Conservation (phyloP, 2,329 filamentous ascomycete genomes). For the Rhynchosporium graminicola region DNA sequence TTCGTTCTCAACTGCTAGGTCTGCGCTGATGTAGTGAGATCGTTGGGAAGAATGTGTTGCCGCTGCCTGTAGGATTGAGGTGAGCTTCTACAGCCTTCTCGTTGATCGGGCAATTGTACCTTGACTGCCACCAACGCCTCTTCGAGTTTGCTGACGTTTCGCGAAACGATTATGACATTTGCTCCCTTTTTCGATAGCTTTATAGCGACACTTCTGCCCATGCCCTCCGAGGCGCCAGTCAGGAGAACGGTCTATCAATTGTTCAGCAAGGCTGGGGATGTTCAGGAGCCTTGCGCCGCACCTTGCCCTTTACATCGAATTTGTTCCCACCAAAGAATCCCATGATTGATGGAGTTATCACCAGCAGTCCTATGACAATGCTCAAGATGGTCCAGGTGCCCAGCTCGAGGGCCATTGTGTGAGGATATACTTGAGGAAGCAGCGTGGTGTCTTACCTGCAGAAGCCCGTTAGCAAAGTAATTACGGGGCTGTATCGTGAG, state of each 20-base stretch:
- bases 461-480: constrained; percentile 15
- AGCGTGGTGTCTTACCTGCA: not conserved
- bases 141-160: constrained; percentile 74
- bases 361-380: constrained; percentile 31
- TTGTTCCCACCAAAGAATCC: constrained; percentile 73
- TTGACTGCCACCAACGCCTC: constrained; percentile 65
- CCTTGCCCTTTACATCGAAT: constrained; percentile 83
- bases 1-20: constrained; percentile 72
- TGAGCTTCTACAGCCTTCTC: constrained; percentile 10
- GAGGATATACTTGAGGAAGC: not conserved
- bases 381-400: constrained; percentile 26
- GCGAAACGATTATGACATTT: constrained; percentile 81
- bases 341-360: constrained; percentile 52
- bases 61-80: constrained; percentile 50
- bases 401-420: constrained; percentile 24
- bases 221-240: constrained; percentile 90
- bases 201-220: constrained; percentile 76
- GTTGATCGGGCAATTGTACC: constrained; percentile 45
- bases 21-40: constrained; percentile 82
- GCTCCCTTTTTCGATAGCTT: constrained; percentile 82
- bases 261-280: constrained; percentile 21
- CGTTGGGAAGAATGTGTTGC: constrained; percentile 69
- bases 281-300: constrained; percentile 44
- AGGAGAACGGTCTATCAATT: constrained; percentile 73
- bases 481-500: not conserved